A percentile compares a stretch with the other conserved stretches of the same genome.
phyloP scores from a whole-genome alignment of 257 asterid genomes.

The Solanum rostratum region DNA sequence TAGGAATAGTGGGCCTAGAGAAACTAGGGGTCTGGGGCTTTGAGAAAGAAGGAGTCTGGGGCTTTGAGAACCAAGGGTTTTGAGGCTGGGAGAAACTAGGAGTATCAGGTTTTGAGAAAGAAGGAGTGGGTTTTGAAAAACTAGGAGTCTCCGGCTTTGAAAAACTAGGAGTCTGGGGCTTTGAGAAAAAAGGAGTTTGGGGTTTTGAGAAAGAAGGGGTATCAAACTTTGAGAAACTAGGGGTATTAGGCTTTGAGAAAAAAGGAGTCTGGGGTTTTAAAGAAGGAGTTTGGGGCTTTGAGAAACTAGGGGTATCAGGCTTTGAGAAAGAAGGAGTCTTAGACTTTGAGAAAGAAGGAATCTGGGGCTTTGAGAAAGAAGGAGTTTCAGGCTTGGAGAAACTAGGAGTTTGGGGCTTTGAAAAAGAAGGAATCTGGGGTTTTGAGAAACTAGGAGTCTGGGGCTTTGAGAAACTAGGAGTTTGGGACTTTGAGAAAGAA shows the following conservation, averaged over 20 bases:
- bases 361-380: neutral
- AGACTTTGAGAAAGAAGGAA: too few species aligned
- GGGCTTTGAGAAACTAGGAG: neutral
- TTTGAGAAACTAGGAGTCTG: neutral
- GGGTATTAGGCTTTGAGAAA: too few species aligned
- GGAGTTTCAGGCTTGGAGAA: neutral
- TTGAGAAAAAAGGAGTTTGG: too few species aligned
- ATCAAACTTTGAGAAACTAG: neutral
- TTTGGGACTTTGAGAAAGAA: neutral
- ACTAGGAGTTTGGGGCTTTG: neutral
- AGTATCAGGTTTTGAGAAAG: neutral
- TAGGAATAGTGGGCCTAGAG: neutral
- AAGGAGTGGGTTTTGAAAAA: neutral
- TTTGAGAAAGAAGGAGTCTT: too few species aligned
- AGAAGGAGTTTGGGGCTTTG: too few species aligned
- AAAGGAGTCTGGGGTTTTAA: too few species aligned
- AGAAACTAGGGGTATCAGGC: too few species aligned
- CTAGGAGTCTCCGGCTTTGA: neutral
- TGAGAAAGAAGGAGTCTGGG: neutral
- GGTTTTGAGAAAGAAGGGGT: neutral
- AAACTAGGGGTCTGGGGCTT: accelerated
- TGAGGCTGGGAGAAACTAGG: accelerated
- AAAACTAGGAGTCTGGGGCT: neutral
- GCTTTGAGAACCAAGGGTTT: neutral
- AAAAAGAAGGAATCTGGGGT: too few species aligned